These are phyloP conservation scores for Saccharomyces cerevisiae DNA, from an alignment of 805 yeast genomes.

Conservation along the genomic window DNA sequence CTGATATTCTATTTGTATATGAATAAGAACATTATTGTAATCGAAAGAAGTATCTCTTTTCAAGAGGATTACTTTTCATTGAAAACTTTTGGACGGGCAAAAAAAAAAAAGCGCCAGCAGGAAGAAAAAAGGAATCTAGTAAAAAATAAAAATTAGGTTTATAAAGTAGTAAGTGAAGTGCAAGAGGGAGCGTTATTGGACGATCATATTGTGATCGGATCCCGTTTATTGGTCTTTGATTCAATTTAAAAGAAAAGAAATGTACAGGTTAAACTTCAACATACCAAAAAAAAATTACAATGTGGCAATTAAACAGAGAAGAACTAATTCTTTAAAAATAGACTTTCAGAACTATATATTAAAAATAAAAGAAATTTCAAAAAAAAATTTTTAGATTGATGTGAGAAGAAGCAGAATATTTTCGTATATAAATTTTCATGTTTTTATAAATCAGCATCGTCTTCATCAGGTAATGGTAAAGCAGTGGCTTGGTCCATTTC, in stretches of 20 bases:
- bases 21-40: neutral
- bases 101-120: neutral
- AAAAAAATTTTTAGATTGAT: no score
- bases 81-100: neutral
- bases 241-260: neutral
- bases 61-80: neutral
- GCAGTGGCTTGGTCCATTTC: slow-evolving; percentile 98
- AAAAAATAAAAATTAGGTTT: neutral
- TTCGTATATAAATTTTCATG: neutral
- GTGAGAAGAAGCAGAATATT: neutral
- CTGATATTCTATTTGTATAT: neutral
- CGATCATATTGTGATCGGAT: neutral
- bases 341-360: neutral
- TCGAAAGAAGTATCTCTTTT: neutral
- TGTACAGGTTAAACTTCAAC: neutral
- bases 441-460: slow-evolving; percentile 87
- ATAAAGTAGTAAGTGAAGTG: neutral
- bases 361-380: neutral
- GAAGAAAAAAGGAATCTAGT: neutral
- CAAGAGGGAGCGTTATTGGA: neutral
- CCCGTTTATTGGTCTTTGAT: neutral
- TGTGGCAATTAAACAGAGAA: neutral
- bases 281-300: neutral
- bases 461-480: slow-evolving; percentile 97
- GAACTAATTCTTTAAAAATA: neutral